Base-by-base conservation (phyloP, 192 early-diverging fungal genomes). In the Entomortierella lignicola region DNA sequence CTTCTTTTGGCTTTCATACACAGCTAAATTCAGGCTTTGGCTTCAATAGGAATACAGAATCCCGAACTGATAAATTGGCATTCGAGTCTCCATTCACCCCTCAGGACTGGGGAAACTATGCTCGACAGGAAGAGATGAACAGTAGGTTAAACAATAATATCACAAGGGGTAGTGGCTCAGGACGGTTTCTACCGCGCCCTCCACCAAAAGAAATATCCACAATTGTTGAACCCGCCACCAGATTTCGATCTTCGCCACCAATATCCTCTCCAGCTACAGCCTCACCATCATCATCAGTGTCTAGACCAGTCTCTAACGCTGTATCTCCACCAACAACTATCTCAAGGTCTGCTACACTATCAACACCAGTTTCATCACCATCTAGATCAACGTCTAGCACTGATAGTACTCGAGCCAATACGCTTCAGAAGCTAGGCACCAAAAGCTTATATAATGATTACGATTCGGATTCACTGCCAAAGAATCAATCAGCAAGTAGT, bases 71-170 rank as follows among this genome's bases (percentile, higher is more conserved):
- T 10, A 37, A 37, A n/a, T n/a, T n/a, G 34, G 34, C 10, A 4
- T 37, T 10, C 5, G 34, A 37, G 34, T 37, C 34, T 37, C 34
- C 34, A 37, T 37, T 37, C 10, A 66, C 65, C 15, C 65, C 34
- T 0, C 37, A 66, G 54, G 65, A 66, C 41, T 66, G 65, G 65
- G 54, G 34, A 20, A 66, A 43, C 2, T 66, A 21, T 30, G n/a
- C 41, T 8, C 43, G 4, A 20, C 44, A 63, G 26, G 23, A 54
- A 54, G n/a, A 27, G 26, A 4, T 50, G 48, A 17, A 50, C 48
- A 21, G 8, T 44, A 8, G 5, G 50, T 21, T 21, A 21, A n/a
- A 20, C 50, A 52, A n/a, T 7, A 52, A 52, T 21, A 21, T 21
- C 12, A 21, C 42, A 8, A 43, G 42, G n/a, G n/a, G n/a, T n/a